Evolutionary conservation across 2,329 filamentous ascomycete genomes (phyloP), one percentile per base, ranked within the genome.

Genomic region (Fusarium ambrosium): DNA sequence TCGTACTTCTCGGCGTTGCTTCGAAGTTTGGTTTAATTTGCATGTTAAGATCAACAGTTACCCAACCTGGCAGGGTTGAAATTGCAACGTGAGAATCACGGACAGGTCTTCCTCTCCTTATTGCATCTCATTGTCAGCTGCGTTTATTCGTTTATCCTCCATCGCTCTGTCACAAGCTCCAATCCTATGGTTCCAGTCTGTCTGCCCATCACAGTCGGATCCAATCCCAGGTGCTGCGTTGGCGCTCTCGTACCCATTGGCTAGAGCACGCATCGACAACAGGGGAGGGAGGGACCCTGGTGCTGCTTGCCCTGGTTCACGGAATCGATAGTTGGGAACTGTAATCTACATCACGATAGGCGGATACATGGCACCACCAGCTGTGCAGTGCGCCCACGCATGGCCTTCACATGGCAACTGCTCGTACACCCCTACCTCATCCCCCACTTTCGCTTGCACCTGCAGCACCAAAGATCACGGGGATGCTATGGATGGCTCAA

Each of bases 11-110:
- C 72, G 66, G 72, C 65, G 56, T 64, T 62, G 71, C 64, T 73
- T 73, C 63, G 67, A 64, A 41, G 61, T 43, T 43, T 66, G 69
- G n/a, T 63, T 74, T 74, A 74, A 72, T 70, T 74, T 74, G 65
- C 32, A 53, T 59, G 58, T 39, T 72, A 70, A 67, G 72, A 74
- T 74, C 72, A 45, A 62, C 56, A 34, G 27, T 18, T 14, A 6
- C 45, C 32, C 34, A 39, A 55, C 61, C n/a, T n/a, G 11, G 14
- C 61, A 41, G 18, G 29, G 18, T 24, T 62, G 34, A 36, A 73
- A 71, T 56, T 62, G 22, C 64, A 45, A 20, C 32, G 11, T 13
- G 11, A 56, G 59, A n/a, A 59, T 39, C 45, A 61, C 20, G 14
- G 48, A 61, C 16, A 22, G 24, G 18, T 32, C 32, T 9, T 9